These are phyloP conservation scores for Claviceps sp. DNA, from an alignment of 2,329 filamentous ascomycete genomes.

Conservation along the genomic window DNA sequence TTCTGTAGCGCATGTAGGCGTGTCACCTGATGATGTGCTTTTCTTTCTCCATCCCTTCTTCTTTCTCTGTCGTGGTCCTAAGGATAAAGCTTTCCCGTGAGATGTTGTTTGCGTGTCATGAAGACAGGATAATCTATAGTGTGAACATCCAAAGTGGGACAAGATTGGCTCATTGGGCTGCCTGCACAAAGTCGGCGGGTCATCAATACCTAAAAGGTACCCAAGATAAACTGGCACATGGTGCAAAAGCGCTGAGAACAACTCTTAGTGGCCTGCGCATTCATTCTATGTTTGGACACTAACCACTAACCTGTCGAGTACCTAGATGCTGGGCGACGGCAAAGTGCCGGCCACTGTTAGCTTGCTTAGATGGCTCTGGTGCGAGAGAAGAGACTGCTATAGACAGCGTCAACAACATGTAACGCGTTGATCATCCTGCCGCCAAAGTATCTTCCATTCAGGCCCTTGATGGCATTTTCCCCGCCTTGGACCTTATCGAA, in stretches of 20 bases:
- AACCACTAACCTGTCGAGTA: constrained; percentile 26
- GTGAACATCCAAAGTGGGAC: not conserved
- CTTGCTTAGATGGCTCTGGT: constrained; percentile 60
- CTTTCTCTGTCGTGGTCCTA: not conserved
- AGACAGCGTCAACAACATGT: constrained; percentile 95
- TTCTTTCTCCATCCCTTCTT: not conserved
- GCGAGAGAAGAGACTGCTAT: constrained; percentile 89
- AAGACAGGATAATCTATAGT: no score
- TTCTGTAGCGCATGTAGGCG: not conserved
- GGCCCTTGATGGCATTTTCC: constrained; percentile 93
- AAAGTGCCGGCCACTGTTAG: constrained; percentile 35
- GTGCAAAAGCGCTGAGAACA: constrained; percentile 1
- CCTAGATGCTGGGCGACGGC: constrained; percentile 32
- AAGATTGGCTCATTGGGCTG: not conserved
- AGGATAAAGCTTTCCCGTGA: not conserved
- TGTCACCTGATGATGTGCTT: not conserved
- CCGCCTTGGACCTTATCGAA: constrained; percentile 92
- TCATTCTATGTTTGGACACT: constrained; percentile 5
- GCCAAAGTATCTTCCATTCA: constrained; percentile 94
- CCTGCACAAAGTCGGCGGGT: not conserved
- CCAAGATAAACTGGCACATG: not conserved
- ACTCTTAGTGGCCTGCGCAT: not conserved
- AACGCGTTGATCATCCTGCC: constrained; percentile 85
- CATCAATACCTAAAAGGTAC: not conserved
- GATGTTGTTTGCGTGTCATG: no score